Evolutionary conservation across 2,329 filamentous ascomycete genomes (phyloP).

Genomic region (Ophiocordyceps camponoti-leonardi): DNA sequence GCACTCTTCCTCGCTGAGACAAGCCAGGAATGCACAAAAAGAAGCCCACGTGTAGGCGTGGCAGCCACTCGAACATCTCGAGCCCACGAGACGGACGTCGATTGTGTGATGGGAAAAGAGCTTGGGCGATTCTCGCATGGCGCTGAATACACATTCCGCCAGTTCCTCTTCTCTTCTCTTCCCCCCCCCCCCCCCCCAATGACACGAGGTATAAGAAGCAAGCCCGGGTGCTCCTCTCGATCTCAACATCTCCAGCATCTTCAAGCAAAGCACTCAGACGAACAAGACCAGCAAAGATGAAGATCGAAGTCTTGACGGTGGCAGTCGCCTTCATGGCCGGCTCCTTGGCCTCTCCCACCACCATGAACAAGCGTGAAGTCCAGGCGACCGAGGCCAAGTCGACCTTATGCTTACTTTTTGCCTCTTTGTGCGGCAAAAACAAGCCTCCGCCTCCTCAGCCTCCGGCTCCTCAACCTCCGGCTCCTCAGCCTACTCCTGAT

Average conservation of each 20-base stretch:
- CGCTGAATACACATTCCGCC: no score
- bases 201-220: neutral
- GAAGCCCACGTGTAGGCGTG: no score
- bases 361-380: neutral
- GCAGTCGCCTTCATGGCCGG: neutral
- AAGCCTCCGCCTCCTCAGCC: neutral
- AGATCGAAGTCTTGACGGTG: neutral
- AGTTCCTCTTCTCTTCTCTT: no score
- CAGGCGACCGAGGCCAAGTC: neutral
- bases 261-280: neutral
- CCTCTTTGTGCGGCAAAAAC: neutral
- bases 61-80: no score
- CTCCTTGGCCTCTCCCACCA: neutral
- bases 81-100: no score
- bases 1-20: no score
- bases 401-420: neutral
- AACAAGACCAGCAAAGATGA: neutral
- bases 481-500: neutral
- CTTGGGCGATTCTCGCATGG: no score
- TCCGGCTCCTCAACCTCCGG: neutral
- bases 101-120: no score
- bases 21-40: no score
- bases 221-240: neutral
- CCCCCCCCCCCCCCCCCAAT: neutral
- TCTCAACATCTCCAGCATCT: neutral